Evolutionary conservation across 2,329 filamentous ascomycete genomes (phyloP).

Genomic region (Xylariaceae sp.): DNA sequence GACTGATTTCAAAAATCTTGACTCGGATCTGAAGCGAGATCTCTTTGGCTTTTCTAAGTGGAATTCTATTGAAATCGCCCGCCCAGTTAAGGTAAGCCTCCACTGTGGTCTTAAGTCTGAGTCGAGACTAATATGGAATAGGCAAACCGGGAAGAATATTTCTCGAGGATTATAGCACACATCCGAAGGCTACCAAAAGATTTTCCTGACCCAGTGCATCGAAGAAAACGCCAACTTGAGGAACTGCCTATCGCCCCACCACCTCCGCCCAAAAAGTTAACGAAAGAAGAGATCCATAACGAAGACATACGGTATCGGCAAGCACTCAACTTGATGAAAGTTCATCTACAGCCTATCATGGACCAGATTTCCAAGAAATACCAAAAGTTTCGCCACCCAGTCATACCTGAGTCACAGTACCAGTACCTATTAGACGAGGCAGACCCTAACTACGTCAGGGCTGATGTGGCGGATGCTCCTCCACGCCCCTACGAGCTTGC

Average conservation of each 20-base stretch:
- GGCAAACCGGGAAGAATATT: constrained; percentile 78
- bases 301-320: constrained; percentile 85
- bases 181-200: constrained; percentile 81
- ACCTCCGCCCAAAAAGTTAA: constrained; percentile 69
- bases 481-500: constrained; percentile 79
- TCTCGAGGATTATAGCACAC: constrained; percentile 75
- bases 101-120: background rate
- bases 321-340: constrained; percentile 84
- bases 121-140: constrained; percentile 44
- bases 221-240: constrained; percentile 86
- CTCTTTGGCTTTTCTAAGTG: constrained; percentile 86
- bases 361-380: constrained; percentile 93
- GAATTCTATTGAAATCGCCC: constrained; percentile 74
- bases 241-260: constrained; percentile 77
- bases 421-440: constrained; percentile 85
- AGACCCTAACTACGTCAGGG: constrained; percentile 72
- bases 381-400: constrained; percentile 82
- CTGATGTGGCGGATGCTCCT: constrained; percentile 62
- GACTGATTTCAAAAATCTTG: constrained; percentile 65
- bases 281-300: constrained; percentile 80
- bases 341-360: constrained; percentile 92
- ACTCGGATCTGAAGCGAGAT: constrained; percentile 70
- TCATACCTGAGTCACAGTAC: constrained; percentile 76
- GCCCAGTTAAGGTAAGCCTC: constrained; percentile 67
- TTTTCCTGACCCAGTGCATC: constrained; percentile 84